Conservation (phyloP, 768 basidiomycete genomes). For the Pisolithus microcarpus region DNA sequence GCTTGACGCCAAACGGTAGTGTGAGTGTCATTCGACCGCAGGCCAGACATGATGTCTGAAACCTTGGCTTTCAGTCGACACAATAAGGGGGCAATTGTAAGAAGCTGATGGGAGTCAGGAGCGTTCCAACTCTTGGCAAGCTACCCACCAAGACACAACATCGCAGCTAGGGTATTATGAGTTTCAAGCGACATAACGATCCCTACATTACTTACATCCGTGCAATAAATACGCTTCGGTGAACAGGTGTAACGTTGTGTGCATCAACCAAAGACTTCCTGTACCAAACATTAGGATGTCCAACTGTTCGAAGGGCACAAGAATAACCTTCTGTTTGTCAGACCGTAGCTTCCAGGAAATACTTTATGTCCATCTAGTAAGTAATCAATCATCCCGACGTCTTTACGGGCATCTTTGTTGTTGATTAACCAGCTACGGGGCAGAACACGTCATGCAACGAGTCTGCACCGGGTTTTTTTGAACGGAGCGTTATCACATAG, state of each 20-base stretch:
- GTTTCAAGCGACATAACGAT: not conserved
- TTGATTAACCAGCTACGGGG: constrained; percentile 49
- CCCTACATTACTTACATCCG: constrained; percentile 35
- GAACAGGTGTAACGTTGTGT: constrained; percentile 9
- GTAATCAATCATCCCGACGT: not conserved
- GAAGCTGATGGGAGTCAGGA: no score
- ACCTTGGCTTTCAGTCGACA: no score
- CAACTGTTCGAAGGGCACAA: not conserved
- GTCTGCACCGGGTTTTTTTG: not conserved
- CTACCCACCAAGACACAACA: constrained; percentile 1
- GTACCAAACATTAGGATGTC: not conserved
- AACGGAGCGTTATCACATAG: constrained; percentile 30
- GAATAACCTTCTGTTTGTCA: constrained; percentile 21
- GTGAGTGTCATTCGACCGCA: no score
- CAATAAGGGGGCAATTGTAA: no score
- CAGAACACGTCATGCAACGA: constrained; percentile 39
- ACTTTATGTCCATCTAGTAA: constrained; percentile 16
- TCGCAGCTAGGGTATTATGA: constrained; percentile 32
- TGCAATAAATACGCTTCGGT: constrained; percentile 35
- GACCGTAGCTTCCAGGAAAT: constrained; percentile 25
- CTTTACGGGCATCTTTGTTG: constrained; percentile 10
- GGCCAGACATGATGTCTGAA: no score
- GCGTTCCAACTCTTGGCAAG: no score
- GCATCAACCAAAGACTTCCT: constrained; percentile 3
- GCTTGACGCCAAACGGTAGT: no score